Percentiles rank a stretch among this genome's conserved stretches.
Conservation (phyloP, 2,329 filamentous ascomycete species). For the Ophiostoma montium region DNA sequence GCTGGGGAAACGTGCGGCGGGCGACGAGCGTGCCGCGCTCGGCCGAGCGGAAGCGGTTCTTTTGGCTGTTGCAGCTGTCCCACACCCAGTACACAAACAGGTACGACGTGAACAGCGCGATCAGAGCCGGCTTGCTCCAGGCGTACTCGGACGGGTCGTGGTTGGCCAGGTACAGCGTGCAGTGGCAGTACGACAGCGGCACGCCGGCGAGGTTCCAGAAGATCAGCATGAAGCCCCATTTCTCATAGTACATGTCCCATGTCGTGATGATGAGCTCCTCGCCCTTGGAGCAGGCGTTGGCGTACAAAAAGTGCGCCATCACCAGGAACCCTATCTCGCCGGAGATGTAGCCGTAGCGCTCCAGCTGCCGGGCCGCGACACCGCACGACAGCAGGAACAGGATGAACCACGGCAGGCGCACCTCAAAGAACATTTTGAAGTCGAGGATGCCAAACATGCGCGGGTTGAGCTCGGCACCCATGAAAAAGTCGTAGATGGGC, state of each 20-base stretch:
- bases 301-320: conserved; percentile 70
- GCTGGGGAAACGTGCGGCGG: conserved; percentile 63
- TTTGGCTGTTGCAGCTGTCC: conserved; percentile 73
- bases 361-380: conserved; percentile 59
- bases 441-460: conserved; percentile 73
- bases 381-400: conserved; percentile 56
- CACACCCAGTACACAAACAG: conserved; percentile 70
- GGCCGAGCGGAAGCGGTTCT: conserved; percentile 64
- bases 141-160: conserved; percentile 55
- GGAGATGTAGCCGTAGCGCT: conserved; percentile 63
- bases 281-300: conserved; percentile 69
- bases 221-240: conserved; percentile 80
- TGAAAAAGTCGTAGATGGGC: conserved; percentile 77
- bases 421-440: conserved; percentile 89
- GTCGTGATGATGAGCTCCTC: conserved; percentile 70
- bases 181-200: conserved; percentile 71
- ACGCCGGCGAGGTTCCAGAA: conserved; percentile 82
- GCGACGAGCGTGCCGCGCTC: conserved; percentile 50
- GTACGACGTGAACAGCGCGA: conserved; percentile 47
- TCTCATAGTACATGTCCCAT: conserved; percentile 85
- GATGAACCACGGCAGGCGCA: conserved; percentile 77
- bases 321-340: conserved; percentile 60
- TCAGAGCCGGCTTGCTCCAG: conserved; percentile 50
- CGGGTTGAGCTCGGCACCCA: conserved; percentile 78
- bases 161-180: conserved; percentile 65